Evolutionary conservation across 169 alveolate species (phyloP).

Genomic region (Plasmodium falciparum): DNA sequence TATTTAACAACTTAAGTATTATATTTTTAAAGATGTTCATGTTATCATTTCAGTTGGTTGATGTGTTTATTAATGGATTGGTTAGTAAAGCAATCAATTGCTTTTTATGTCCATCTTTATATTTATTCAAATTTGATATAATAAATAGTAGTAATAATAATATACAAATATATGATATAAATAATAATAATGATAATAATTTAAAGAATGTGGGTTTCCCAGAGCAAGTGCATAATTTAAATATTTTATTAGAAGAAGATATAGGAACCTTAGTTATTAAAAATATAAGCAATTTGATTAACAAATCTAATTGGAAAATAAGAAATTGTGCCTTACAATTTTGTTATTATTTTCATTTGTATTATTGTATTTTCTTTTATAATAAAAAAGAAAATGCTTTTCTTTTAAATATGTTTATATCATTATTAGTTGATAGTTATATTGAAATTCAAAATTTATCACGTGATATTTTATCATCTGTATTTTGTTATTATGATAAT

Average conservation of each 20-base stretch:
- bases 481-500: constrained; percentile 54
- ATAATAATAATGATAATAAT: neutral
- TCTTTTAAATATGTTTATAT: constrained; percentile 60
- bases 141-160: constrained; percentile 10
- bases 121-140: constrained; percentile 30
- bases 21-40: constrained; percentile 64
- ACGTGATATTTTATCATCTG: constrained; percentile 60
- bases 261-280: constrained; percentile 22
- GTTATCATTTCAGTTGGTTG: constrained; percentile 39
- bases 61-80: constrained; percentile 49
- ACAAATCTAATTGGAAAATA: constrained; percentile 54
- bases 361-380: constrained; percentile 54
- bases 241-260: constrained; percentile 8
- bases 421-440: constrained; percentile 56
- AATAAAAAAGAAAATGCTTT: constrained; percentile 39
- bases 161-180: neutral
- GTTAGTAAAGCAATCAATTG: constrained; percentile 59
- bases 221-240: constrained; percentile 1
- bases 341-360: constrained; percentile 56
- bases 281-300: constrained; percentile 18
- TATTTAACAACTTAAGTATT: constrained; percentile 48
- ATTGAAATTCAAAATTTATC: constrained; percentile 69
- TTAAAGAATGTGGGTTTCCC: neutral
- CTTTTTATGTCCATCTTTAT: constrained; percentile 65
- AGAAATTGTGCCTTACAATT: constrained; percentile 54